These are phyloP conservation scores for Choanephora cucurbitarum DNA, from an alignment of 371 early-diverging fungal genomes.

Conservation along the genomic window DNA sequence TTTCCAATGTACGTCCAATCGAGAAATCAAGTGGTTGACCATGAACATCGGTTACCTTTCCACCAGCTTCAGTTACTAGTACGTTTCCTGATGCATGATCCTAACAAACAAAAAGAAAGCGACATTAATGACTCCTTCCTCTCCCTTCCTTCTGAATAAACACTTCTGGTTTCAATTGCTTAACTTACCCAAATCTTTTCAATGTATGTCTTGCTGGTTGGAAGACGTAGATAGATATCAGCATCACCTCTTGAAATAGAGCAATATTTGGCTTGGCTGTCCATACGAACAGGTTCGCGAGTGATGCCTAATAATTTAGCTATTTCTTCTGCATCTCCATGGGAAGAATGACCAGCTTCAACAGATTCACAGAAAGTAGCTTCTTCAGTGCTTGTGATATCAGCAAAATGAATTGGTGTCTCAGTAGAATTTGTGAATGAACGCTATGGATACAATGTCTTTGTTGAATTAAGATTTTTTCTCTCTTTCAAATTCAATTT, in stretches of 20 bases:
- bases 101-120: constrained; percentile 27
- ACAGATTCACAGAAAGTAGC: constrained; percentile 94
- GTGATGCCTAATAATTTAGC: constrained; percentile 75
- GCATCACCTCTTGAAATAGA: constrained; percentile 88
- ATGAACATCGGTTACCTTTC: constrained; percentile 81
- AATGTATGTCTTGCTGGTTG: constrained; percentile 75
- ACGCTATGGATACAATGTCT: constrained; percentile 45
- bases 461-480: too few relatives aligned
- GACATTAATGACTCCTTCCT: too few relatives aligned
- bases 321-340: constrained; percentile 78
- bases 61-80: constrained; percentile 94
- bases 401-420: constrained; percentile 64
- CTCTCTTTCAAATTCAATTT: constrained; percentile 7
- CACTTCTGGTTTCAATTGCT: constrained; percentile 10
- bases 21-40: constrained; percentile 91
- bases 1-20: constrained; percentile 75
- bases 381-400: constrained; percentile 54
- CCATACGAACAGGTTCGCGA: constrained; percentile 81
- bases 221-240: constrained; percentile 89
- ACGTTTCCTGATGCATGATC: constrained; percentile 95
- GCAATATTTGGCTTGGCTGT: constrained; percentile 94
- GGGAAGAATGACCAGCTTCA: constrained; percentile 91
- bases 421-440: constrained; percentile 61
- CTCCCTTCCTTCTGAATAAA: too few relatives aligned
- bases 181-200: constrained; percentile 94